These are phyloP conservation scores for Fraxinus baroniana DNA, from an alignment of 305 asterid species.

Conservation along the genomic window DNA sequence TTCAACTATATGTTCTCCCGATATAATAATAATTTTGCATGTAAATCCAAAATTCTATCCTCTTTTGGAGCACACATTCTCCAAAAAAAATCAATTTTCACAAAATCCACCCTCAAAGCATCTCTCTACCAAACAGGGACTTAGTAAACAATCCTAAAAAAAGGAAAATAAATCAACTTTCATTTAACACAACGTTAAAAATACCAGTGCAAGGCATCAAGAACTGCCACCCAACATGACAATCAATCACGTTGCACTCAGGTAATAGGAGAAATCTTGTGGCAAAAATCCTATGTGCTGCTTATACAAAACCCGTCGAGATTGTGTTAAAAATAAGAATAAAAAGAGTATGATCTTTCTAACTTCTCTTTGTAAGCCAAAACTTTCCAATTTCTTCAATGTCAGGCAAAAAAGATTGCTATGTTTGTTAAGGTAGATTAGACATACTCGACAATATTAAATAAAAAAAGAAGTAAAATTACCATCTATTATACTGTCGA, in stretches of 20 bases:
- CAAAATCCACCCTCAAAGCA: background rate
- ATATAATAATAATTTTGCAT: background rate
- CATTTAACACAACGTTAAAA: background rate
- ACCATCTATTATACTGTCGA: background rate
- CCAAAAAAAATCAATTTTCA: background rate
- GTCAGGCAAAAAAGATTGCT: background rate
- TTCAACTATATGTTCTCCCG: background rate
- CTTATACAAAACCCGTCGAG: background rate
- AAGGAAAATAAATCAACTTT: background rate
- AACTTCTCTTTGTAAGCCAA: slow-evolving; percentile 6
- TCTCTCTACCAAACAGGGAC: background rate
- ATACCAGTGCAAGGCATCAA: background rate
- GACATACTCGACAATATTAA: background rate
- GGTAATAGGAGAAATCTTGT: background rate
- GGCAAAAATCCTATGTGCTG: background rate
- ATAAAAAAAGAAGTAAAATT: background rate
- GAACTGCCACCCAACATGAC: background rate
- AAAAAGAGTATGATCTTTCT: background rate
- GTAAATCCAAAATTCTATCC: background rate
- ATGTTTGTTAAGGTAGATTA: background rate
- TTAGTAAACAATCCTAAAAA: background rate
- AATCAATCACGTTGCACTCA: background rate
- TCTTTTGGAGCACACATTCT: background rate
- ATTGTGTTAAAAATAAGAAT: background rate
- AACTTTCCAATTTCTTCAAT: slow-evolving; percentile 13